Percentiles rank a stretch among this genome's conserved stretches.
Evolutionary conservation across 2,329 filamentous ascomycete genomes (phyloP).

Genomic region (Curvularia hawaiiensis): DNA sequence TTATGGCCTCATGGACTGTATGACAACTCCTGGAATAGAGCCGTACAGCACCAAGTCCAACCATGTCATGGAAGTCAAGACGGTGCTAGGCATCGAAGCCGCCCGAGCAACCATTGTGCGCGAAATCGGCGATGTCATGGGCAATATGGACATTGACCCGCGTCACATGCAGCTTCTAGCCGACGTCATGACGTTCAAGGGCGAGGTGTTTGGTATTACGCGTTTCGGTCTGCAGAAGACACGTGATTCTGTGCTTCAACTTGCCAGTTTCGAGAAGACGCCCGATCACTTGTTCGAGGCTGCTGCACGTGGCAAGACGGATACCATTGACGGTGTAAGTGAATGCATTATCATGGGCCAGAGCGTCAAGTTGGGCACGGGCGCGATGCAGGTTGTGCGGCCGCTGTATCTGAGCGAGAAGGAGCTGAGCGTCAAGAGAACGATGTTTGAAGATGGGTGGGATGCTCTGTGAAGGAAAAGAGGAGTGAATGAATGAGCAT

Average conservation of each 20-base stretch:
- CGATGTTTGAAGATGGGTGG: conserved; percentile 47
- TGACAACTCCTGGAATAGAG: conserved; percentile 91
- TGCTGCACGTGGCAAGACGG: conserved; percentile 87
- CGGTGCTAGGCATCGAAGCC: conserved; percentile 93
- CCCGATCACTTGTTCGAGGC: conserved; percentile 97
- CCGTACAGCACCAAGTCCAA: conserved; percentile 78
- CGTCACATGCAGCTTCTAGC: conserved; percentile 97
- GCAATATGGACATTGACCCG: conserved; percentile 92
- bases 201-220: conserved; percentile 94
- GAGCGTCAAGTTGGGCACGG: conserved; percentile 88
- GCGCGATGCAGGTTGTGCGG: conserved; percentile 87
- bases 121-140: conserved; percentile 91
- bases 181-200: conserved; percentile 99
- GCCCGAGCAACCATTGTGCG: conserved; percentile 85
- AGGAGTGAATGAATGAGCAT: not conserved
- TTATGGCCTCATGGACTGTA: conserved; percentile 85
- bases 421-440: conserved; percentile 34
- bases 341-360: conserved; percentile 99
- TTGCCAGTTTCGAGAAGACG: conserved; percentile 97
- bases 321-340: conserved; percentile 89
- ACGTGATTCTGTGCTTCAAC: conserved; percentile 89
- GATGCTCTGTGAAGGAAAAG: conserved; percentile 33
- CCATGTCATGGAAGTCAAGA: conserved; percentile 84
- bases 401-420: conserved; percentile 55
- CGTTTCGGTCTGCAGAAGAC: conserved; percentile 96